These are phyloP conservation scores for Acanthamoeba pearcei DNA, from an alignment of 208 protist genomes.

Conservation along the genomic window DNA sequence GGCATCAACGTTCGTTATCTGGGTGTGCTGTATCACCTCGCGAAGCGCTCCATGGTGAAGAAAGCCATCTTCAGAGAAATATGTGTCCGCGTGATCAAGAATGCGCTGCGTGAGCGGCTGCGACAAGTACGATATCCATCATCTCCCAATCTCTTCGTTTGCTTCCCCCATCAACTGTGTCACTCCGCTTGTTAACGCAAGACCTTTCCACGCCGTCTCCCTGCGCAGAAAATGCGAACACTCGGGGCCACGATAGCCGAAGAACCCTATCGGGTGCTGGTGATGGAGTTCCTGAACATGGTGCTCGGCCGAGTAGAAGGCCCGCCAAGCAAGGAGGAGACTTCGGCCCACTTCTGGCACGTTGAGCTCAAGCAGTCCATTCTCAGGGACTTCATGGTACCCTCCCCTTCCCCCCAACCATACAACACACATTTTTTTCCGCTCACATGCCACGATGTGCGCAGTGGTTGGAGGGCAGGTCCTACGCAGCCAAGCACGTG, in stretches of 20 bases:
- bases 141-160: not conserved
- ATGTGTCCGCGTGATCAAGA: conserved; percentile 58
- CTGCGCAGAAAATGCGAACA: conserved; percentile 20
- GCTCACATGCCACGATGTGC: not conserved
- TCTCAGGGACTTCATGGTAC: conserved; percentile 55
- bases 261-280: conserved; percentile 42
- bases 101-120: conserved; percentile 14
- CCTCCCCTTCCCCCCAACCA: not conserved
- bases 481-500: not conserved
- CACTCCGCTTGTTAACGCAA: not conserved
- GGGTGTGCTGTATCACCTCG: conserved; percentile 54
- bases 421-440: too few species aligned
- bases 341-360: conserved; percentile 49
- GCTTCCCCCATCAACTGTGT: not conserved
- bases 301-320: conserved; percentile 27
- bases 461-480: conserved; percentile 48
- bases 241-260: conserved; percentile 42
- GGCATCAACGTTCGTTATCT: conserved; percentile 76
- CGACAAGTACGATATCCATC: not conserved
- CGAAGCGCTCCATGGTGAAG: conserved; percentile 1
- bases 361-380: conserved; percentile 55
- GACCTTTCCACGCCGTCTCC: too few species aligned
- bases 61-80: conserved; percentile 54
- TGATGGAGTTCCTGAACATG: conserved; percentile 66
- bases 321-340: not conserved